Evolutionary conservation across 2,329 filamentous ascomycete genomes (phyloP).

Genomic region (Exophiala alcalophila): DNA sequence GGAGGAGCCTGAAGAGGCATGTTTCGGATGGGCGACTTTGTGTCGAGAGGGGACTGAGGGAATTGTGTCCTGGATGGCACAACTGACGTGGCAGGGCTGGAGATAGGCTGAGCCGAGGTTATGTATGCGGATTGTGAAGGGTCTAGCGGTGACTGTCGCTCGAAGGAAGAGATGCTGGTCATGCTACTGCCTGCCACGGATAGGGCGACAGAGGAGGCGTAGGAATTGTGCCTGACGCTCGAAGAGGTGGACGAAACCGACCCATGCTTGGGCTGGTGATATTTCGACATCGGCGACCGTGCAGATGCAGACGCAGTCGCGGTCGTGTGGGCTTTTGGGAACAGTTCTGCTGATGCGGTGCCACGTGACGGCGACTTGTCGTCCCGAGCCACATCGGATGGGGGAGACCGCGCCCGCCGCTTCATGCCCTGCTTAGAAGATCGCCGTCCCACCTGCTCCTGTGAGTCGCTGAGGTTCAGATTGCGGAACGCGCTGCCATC

Average conservation of each 20-base stretch:
- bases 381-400: constrained; percentile 49
- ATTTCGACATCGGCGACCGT: constrained; percentile 53
- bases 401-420: constrained; percentile 62
- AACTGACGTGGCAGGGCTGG: constrained; percentile 39
- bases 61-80: constrained; percentile 29
- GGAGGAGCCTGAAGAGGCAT: constrained; percentile 44
- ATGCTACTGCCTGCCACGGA: constrained; percentile 62
- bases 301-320: constrained; percentile 37
- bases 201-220: constrained; percentile 59
- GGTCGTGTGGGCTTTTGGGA: constrained; percentile 13
- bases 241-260: constrained; percentile 67
- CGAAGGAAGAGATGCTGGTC: constrained; percentile 62
- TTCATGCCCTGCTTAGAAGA: constrained; percentile 56
- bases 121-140: constrained; percentile 55
- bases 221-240: constrained; percentile 58
- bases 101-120: constrained; percentile 44
- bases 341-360: constrained; percentile 24
- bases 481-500: constrained; percentile 38
- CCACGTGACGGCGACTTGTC: constrained; percentile 34
- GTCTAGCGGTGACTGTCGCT: constrained; percentile 59
- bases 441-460: constrained; percentile 35
- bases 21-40: constrained; percentile 41
- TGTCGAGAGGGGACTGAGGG: constrained; percentile 35
- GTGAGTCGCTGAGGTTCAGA: constrained; percentile 40
- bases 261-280: constrained; percentile 53